Evolutionary conservation across 2,329 filamentous ascomycete genomes (phyloP), one percentile per base, ranked within the genome.

Genomic region (Trichocomaceae sp.): DNA sequence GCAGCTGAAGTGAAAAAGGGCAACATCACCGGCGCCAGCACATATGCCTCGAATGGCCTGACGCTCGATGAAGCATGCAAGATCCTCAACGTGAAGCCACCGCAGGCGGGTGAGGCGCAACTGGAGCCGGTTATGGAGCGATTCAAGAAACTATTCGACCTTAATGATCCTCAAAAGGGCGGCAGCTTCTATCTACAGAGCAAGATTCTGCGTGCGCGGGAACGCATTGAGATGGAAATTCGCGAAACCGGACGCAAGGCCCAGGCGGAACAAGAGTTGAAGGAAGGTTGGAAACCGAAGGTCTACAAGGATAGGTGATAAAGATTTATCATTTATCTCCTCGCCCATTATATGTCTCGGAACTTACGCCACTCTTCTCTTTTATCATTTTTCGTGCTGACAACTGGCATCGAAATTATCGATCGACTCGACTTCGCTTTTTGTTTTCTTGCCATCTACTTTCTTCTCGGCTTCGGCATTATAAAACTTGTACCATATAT

Each of bases 111-210:
- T 46, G 80, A 90, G 69, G 80, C 86, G 57, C 87, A 91, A 69
- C 77, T 91, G 69, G 88, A 91, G 64, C 80, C 86, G 61, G 84
- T 96, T 54, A 85, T 87, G 74, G 84, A 87, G 63, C 82, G 90
- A 52, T 99, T 97, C 80, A 97, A 97, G 82, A 84, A 86, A 61
- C 77, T 99, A 47, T 99, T 96, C 70, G 93, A 99, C 73, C 77
- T 83, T 63, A 99, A 99, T 75, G 88, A 99, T 61, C 92, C 93
- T 10, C 81, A 95, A 73, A 96, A 96, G 68, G 93, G 93, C 35
- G 93, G 93, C 52, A 96, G 90, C 66, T 99, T 99, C 75, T 99
- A 99, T 73, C 79, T 99, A 48, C 93, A 99, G 75, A 97, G 92
- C 79, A 99, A 99, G 77, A 84, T 99, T 54, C 75, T 97, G 63